These are phyloP conservation scores for Rhynchosporium graminicola DNA, from an alignment of 2,329 filamentous ascomycete genomes.

Conservation along the genomic window DNA sequence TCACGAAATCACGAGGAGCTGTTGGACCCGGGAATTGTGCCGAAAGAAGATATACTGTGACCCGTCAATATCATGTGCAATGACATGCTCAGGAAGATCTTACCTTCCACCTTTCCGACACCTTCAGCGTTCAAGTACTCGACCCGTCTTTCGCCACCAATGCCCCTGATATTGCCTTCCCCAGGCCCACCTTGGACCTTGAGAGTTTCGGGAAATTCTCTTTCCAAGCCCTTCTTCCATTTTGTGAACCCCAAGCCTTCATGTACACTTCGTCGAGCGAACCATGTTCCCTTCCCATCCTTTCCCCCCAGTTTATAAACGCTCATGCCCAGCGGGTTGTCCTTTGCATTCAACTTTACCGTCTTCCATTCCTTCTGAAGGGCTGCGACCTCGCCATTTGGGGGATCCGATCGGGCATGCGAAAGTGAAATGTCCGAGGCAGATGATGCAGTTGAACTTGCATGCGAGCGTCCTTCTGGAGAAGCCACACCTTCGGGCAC, in stretches of 20 bases:
- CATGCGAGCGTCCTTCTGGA: conserved; percentile 56
- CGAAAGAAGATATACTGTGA: conserved; percentile 76
- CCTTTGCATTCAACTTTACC: conserved; percentile 67
- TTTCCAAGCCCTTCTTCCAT: conserved; percentile 75
- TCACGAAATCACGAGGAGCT: conserved; percentile 84
- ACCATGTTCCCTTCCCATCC: conserved; percentile 87
- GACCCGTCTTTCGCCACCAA: conserved; percentile 76
- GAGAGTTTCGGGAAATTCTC: conserved; percentile 79
- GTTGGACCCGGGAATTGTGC: conserved; percentile 90
- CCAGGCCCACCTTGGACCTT: conserved; percentile 69
- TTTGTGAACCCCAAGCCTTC: conserved; percentile 73
- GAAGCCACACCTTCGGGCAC: conserved; percentile 47
- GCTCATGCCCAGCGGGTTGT: conserved; percentile 74
- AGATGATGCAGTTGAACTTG: conserved; percentile 50
- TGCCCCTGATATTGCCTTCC: conserved; percentile 76
- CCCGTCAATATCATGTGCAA: conserved; percentile 9
- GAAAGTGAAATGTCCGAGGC: conserved; percentile 56
- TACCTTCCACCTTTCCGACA: conserved; percentile 64
- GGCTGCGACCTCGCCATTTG: conserved; percentile 51
- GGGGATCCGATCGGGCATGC: conserved; percentile 46
- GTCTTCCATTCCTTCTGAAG: conserved; percentile 85
- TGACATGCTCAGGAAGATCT: conserved; percentile 10
- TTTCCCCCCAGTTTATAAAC: conserved; percentile 79
- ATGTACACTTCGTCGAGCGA: conserved; percentile 81
- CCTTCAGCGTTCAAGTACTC: conserved; percentile 60